Conservation (phyloP, 441 rosid species). For the Syzygium syzygioides region DNA sequence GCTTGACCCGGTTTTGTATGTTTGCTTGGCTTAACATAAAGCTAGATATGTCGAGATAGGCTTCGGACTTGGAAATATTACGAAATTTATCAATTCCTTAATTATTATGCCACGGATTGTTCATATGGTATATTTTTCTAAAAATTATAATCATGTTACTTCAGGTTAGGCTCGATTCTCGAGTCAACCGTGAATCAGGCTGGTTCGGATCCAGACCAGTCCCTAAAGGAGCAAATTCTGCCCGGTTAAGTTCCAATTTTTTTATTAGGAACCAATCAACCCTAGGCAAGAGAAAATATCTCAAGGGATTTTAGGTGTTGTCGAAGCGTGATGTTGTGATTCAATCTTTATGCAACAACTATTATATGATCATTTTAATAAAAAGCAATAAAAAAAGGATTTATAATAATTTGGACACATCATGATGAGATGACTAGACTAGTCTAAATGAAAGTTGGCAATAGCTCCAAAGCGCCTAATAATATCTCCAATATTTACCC, state of each 20-base stretch:
- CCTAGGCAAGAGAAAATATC: neutral
- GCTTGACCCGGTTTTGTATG: neutral
- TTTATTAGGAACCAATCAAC: neutral
- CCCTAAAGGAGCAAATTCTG: neutral
- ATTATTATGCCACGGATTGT: neutral
- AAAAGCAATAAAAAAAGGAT: neutral
- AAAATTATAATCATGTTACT: neutral
- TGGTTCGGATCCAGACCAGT: neutral
- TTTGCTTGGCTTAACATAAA: neutral
- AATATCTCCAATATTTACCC: neutral
- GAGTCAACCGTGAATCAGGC: neutral
- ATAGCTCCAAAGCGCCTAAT: rapidly evolving
- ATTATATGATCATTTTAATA: neutral
- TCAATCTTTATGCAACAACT: neutral
- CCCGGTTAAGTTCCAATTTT: neutral
- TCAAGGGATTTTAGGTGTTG: neutral
- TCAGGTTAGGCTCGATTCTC: neutral
- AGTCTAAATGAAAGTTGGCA: neutral
- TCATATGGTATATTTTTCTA: neutral
- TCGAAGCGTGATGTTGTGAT: neutral
- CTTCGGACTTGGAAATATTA: neutral
- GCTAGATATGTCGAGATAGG: neutral
- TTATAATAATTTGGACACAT: neutral
- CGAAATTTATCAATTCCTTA: neutral
- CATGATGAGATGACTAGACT: neutral